A percentile compares a stretch with the other conserved stretches of the same genome.
Conservation (phyloP, 306 rosid genomes). For the Psophocarpus tetragonolobus region DNA sequence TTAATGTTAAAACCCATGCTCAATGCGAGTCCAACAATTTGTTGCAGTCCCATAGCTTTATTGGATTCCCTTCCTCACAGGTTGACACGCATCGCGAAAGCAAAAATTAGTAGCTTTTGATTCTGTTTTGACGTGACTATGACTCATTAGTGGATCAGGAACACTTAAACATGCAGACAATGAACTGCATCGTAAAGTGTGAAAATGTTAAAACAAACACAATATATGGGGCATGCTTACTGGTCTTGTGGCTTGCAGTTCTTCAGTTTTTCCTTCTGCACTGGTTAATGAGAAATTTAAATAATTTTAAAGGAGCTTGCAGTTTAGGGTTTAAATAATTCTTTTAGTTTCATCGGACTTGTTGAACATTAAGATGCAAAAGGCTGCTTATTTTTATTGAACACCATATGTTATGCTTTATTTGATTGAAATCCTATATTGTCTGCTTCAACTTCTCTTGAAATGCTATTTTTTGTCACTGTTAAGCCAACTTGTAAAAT, state of each 20-base stretch:
- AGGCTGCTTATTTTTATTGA: constrained; percentile 4
- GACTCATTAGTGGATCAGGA: too few relatives aligned
- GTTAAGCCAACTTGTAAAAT: constrained; percentile 3
- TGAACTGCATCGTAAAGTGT: too few relatives aligned
- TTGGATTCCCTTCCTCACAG: too few relatives aligned
- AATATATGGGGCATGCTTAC: background rate
- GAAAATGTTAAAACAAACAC: too few relatives aligned
- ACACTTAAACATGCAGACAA: too few relatives aligned
- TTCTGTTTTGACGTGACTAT: too few relatives aligned
- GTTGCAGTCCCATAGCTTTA: too few relatives aligned
- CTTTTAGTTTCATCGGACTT: background rate
- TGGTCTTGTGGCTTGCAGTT: constrained; percentile 11
- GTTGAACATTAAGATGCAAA: background rate
- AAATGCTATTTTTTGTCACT: background rate
- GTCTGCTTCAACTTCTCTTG: background rate
- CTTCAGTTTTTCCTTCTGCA: constrained; percentile 1
- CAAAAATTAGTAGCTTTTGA: too few relatives aligned
- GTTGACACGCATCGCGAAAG: too few relatives aligned
- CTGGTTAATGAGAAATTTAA: constrained; percentile 12
- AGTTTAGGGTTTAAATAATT: background rate
- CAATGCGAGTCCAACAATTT: too few relatives aligned
- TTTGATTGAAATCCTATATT: background rate
- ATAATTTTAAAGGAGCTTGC: background rate
- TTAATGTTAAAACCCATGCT: too few relatives aligned
- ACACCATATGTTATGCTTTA: background rate